Evolutionary conservation across 352 stramenopile species (phyloP), one percentile per base, ranked within the genome.

Genomic region (Pythium dissimile): DNA sequence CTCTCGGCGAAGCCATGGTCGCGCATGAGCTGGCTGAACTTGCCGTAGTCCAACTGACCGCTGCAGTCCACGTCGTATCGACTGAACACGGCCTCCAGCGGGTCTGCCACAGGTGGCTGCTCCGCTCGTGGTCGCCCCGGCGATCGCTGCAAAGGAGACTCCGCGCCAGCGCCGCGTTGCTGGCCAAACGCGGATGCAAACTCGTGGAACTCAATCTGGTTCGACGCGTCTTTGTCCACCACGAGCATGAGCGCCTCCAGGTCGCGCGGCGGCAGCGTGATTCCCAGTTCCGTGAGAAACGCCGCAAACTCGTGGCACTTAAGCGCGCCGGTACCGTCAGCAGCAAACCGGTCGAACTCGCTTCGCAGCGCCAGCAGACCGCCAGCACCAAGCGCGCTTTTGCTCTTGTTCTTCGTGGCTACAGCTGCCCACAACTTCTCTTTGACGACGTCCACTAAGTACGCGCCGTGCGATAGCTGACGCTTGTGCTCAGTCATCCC

Each of bases 291-390:
- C 50, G 83, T 53, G 0, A 89, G 56, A 10, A 89, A 70, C 9
- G 75, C 75, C 1, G 67, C 62, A 43, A 89, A 89, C 46, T 89
- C 80, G 27, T 83, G 69, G 37, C 80, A 76, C 46, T 88, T 75
- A 0, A 89, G 69, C 28, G 66, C 59, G 9, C 69, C 61, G 34
- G 48, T 86, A n/a, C 62, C 66, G 11, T 88, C 72, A 6, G 70
- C 47, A 44, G 86, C 80, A 28, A 76, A 89, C 27, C 75, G 67
- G 3, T 31, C 54, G 46, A 87, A 89, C 21, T 83, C 75, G 3
- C 59, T 39, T 10, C 56, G 63, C 6, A 89, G 16, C 20, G 66
- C 48, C 15, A 0, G n/a, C n/a, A 62, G n/a, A 15, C 13, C 27
- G 5, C 8, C 26, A 31, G 3, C 24, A 16, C 43, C 31, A 21